Percentiles rank a stretch among this genome's conserved stretches.
Conservation (phyloP, 345 rosid species). For the Alliaria petiolata region DNA sequence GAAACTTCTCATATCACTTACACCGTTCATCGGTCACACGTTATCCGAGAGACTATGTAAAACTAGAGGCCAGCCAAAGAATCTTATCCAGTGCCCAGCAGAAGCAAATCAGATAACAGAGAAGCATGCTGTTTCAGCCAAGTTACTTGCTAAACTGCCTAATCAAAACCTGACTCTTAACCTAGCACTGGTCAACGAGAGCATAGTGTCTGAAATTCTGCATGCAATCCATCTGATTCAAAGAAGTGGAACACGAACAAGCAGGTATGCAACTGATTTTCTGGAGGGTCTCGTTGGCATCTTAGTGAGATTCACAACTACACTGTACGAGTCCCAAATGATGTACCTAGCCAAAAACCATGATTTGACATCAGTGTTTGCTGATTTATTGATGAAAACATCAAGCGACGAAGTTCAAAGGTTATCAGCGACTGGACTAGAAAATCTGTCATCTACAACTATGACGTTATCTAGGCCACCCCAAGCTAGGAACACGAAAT, state of each 20-base stretch:
- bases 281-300: conserved; percentile 80
- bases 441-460: conserved; percentile 73
- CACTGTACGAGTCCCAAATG: conserved; percentile 67
- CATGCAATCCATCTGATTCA: conserved; percentile 51
- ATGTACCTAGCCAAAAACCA: conserved; percentile 57
- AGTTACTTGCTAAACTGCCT: conserved; percentile 77
- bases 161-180: conserved; percentile 73
- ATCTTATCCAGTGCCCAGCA: conserved; percentile 43
- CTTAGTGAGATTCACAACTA: conserved; percentile 84
- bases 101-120: conserved; percentile 54
- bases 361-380: conserved; percentile 65
- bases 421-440: conserved; percentile 74
- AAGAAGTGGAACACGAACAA: conserved; percentile 52
- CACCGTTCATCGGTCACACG: conserved; percentile 64
- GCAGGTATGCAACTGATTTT: conserved; percentile 60
- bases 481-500: conserved; percentile 39
- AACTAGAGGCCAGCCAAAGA: conserved; percentile 72
- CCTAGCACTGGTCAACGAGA: conserved; percentile 52
- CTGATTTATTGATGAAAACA: conserved; percentile 69
- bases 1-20: conserved; percentile 57
- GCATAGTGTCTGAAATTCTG: conserved; percentile 52
- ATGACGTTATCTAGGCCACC: conserved; percentile 53
- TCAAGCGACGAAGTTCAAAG: conserved; percentile 80
- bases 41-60: conserved; percentile 70
- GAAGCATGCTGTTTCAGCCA: conserved; percentile 69